Evolutionary conservation across 1,139 yeast species (phyloP), one percentile per base, ranked within the genome.

Genomic region (Yamadazyma diddensiae): DNA sequence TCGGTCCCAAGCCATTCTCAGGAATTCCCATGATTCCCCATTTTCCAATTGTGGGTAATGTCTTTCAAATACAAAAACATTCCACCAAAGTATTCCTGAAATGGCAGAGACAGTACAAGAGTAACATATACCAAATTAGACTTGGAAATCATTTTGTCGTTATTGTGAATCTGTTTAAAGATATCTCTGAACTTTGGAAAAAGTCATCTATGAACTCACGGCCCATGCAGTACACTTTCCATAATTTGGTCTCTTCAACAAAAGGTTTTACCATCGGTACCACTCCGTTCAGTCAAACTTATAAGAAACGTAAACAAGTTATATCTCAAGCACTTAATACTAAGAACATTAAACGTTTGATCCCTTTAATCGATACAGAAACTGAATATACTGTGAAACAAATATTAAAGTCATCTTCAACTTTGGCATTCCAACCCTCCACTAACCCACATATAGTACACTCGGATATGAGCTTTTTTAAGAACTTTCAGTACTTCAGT

Each of bases 221-320:
- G 27, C 94, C 94, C 0, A 54, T 68, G 16, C 64, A 73, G 34
- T 74, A 77, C 52, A 80, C 88, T 0, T 84, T 84, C 56, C 94
- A 84, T 54, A 62, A 68, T 19, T 62, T 83, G 6, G 73, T 83
- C 2, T 79, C 88, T 0, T 57, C 71, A 4, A 69, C 80, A 0
- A 82, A 77, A 36, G 80, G 79, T 1, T 77, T 72, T 41, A 84
- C 94, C 0, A 70, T 84, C 18, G 94, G 94, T 0, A 80, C 94
- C 0, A 82, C 92, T 0, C 94, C 94, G 1, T 76, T 70, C 48
- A 74, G 83, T 2, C 62, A 58, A 1, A 65, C 79, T 2, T 82
- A 69, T 47, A 62, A 64, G 39, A 59, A 59, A 15, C 72, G 76
- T 50, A 72, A 80, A 45, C 79, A 77, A 46, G 68, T 70, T 6